These are phyloP conservation scores for Trypanosoma vivax DNA, from an alignment of 208 protist species.

Conservation along the genomic window DNA sequence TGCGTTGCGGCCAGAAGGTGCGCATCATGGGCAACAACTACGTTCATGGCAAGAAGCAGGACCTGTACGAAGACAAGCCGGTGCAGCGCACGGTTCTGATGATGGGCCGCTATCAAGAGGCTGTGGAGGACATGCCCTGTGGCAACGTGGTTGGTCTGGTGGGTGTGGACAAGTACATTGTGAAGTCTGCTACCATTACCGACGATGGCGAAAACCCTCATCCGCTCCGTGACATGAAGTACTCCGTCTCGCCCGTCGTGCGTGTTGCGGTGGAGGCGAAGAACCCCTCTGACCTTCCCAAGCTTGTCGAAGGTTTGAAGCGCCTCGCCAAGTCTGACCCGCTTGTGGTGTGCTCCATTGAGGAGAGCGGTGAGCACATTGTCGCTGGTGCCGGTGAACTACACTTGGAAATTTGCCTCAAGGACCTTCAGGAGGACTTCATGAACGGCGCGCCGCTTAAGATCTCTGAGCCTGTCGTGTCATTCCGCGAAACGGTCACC, in stretches of 20 bases:
- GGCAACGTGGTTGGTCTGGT: slow-evolving; percentile 98
- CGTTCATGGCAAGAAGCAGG: slow-evolving; percentile 98
- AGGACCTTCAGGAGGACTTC: slow-evolving; percentile 98
- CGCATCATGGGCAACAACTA: slow-evolving; percentile 99
- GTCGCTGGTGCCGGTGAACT: slow-evolving; percentile 99
- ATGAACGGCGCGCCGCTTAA: slow-evolving; percentile 91
- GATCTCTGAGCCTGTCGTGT: slow-evolving; percentile 96
- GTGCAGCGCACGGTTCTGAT: slow-evolving; percentile 68
- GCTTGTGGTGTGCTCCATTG: slow-evolving; percentile 91
- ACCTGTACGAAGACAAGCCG: slow-evolving; percentile 64
- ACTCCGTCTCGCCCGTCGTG: slow-evolving; percentile 98
- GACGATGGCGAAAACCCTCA: slow-evolving; percentile 59
- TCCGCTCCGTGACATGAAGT: slow-evolving; percentile 96
- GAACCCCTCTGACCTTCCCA: slow-evolving; percentile 96
- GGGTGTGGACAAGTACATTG: slow-evolving; percentile 98
- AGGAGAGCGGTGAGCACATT: slow-evolving; percentile 98
- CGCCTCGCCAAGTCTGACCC: slow-evolving; percentile 96
- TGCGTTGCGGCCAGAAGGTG: slow-evolving; percentile 98
- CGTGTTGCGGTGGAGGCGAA: slow-evolving; percentile 97
- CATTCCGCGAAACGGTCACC: slow-evolving; percentile 98
- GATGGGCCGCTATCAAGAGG: slow-evolving; percentile 93
- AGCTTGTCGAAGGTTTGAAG: slow-evolving; percentile 98
- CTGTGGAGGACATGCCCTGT: slow-evolving; percentile 95
- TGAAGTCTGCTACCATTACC: slow-evolving; percentile 98
- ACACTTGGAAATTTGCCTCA: slow-evolving; percentile 99